Base-by-base conservation (phyloP, 345 rosid genomes). In the Syzygium oleosum region DNA sequence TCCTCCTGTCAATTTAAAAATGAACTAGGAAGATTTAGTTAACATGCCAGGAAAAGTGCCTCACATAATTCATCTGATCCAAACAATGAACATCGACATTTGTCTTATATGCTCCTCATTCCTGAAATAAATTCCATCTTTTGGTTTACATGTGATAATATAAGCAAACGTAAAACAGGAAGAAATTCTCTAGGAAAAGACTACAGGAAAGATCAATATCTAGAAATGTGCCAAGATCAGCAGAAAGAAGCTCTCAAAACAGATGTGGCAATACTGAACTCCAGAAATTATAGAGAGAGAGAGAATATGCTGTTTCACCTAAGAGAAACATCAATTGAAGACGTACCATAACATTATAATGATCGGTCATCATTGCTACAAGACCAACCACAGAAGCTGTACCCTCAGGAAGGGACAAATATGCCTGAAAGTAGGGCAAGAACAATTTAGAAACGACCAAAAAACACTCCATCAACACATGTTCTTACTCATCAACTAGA, bases 341-440 rank as follows among this genome's bases (percentile, higher is more conserved):
- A 78, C 96, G 89, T 93, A 98, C 99, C 98, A 95, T 85, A 89
- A 94, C 95, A 90, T 91, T 94, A 88, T 97, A 98, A 89, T 98
- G 98, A 92, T 97, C 99, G 0, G 97, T 96, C 99, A 98, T 95
- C 99, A 97, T 97, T 49, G 99, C 99, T 90, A 94, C 92, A 59
- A 98, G 97, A 90, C 99, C 99, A 89, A 94, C 93, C 84, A 96
- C 98, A 56, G 99, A 97, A 89, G 98, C 98, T 41, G 92, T 95
- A 90, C 99, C 99, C 90, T 97, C 99, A 3, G 99, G 99, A 73
- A 98, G 93, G 85, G 99, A 97, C 88, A 98, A 90, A 91, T 97
- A 98, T 83, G 98, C 99, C 99, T 98, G 93, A 84, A 88, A 86
- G 86, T 52, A 90, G 86, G 61, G 52, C 55, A 77, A 56, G 25